phyloP scores from a whole-genome alignment of 768 basidiomycete species.

The Guyanaporus albipodus region DNA sequence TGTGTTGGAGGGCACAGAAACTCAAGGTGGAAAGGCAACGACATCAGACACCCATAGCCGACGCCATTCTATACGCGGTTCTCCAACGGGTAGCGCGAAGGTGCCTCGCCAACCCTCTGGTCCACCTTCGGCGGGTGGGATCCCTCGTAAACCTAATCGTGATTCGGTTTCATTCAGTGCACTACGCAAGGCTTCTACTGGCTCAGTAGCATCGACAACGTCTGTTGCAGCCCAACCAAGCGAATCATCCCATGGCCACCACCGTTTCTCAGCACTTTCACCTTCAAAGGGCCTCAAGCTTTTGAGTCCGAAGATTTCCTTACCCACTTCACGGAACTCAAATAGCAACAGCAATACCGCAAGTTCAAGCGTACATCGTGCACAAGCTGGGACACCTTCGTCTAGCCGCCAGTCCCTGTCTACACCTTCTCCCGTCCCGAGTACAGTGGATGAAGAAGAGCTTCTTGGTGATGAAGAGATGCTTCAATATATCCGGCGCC shows the following conservation, averaged over 20 bases:
- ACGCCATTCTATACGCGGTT: slow-evolving; percentile 58
- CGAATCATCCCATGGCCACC: slow-evolving; percentile 40
- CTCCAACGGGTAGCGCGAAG: slow-evolving; percentile 59
- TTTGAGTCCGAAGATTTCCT: slow-evolving; percentile 71
- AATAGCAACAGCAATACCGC: slow-evolving; percentile 35
- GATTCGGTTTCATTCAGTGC: slow-evolving; percentile 78
- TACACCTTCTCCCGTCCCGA: slow-evolving; percentile 81
- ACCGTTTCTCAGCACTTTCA: slow-evolving; percentile 79
- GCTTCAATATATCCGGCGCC: slow-evolving; percentile 87
- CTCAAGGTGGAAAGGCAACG: slow-evolving; percentile 38
- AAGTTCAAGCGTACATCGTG: slow-evolving; percentile 43
- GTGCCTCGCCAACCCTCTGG: slow-evolving; percentile 61
- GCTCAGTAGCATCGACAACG: slow-evolving; percentile 68
- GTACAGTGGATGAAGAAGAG: slow-evolving; percentile 81
- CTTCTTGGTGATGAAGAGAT: slow-evolving; percentile 93
- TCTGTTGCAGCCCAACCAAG: slow-evolving; percentile 46
- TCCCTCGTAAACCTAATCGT: slow-evolving; percentile 64
- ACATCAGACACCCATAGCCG: slow-evolving; percentile 36
- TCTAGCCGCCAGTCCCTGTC: slow-evolving; percentile 73
- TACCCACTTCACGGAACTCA: slow-evolving; percentile 54
- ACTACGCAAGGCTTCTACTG: slow-evolving; percentile 77
- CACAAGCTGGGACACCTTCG: slow-evolving; percentile 58
- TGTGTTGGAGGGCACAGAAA: slow-evolving; percentile 63
- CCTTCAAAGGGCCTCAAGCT: slow-evolving; percentile 83
- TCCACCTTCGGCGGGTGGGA: slow-evolving; percentile 41